Evolutionary conservation across 2,329 filamentous ascomycete species (phyloP), one percentile per base, ranked within the genome.

Genomic region (Capronia epimyces): DNA sequence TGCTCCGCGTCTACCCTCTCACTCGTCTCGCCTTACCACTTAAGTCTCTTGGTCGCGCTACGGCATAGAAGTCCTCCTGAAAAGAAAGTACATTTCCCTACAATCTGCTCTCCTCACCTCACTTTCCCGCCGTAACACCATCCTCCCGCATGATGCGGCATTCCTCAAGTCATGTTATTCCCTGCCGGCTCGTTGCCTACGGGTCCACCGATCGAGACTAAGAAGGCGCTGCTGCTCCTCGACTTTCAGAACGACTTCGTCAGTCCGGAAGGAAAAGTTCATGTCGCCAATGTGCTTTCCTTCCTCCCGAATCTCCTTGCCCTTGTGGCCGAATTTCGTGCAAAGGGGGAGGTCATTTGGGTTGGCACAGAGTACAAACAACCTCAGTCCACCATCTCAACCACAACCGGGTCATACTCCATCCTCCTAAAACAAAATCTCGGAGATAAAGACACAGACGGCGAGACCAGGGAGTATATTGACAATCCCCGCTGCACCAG

Each of bases 171-270:
- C 37, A 61, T 62, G 60, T 24, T 61, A 34, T 62, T 62, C 41
- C 51, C 54, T 27, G 25, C 45, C 29, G 59, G 56, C 20, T 56
- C 53, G 7, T 36, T 61, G 16, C 55, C 60, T 43, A 12, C 43
- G 67, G 56, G 56, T 46, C 77, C 78, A 13, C 70, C 71, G 47
- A 73, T 83, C 53, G 70, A 78, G 55, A 82, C 79, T 20, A 71
- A 77, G 50, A 80, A 81, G 69, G 91, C 88, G 1, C 75, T 98
- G 37, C 74, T 97, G 16, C 72, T 94, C 15, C 77, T 96, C 57
- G 91, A 95, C 63, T 80, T 95, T 29, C 93, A 97, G 65, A 89
- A 94, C 62, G 91, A 96, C 66, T 95, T 97, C 63, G 71, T 94
- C 51, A 76, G 81, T 5, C 70, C 79, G 1, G 76, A 81, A 44